Conservation (phyloP, 495 filamentous ascomycete species). For the Aspergillus carlsbadensis region DNA sequence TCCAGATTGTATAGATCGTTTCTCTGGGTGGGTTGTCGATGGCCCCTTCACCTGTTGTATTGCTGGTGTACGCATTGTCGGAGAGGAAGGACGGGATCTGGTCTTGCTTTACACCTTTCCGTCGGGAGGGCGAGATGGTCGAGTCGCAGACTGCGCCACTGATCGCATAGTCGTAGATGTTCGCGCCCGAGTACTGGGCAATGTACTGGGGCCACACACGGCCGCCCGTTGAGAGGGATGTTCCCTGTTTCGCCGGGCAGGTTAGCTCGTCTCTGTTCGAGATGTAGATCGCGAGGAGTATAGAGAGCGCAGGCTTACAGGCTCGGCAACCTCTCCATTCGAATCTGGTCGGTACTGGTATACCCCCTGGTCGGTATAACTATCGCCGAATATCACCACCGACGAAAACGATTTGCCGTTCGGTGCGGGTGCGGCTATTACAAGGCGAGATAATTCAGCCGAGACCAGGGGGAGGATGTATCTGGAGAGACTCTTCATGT, state of each 20-base stretch:
- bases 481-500: too few relatives aligned
- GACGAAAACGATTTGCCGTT: too few relatives aligned
- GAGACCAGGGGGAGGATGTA: too few relatives aligned
- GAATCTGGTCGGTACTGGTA: too few relatives aligned
- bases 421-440: too few relatives aligned
- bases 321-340: too few relatives aligned
- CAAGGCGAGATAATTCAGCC: too few relatives aligned
- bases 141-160: slow-evolving; percentile 60
- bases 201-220: slow-evolving; percentile 64
- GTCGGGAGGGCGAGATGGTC: slow-evolving; percentile 56
- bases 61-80: slow-evolving; percentile 45
- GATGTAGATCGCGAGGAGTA: too few relatives aligned
- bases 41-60: slow-evolving; percentile 44
- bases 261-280: too few relatives aligned
- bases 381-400: slow-evolving; percentile 64
- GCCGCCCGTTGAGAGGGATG: slow-evolving; percentile 49
- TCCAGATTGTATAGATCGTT: slow-evolving; percentile 71
- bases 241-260: too few relatives aligned
- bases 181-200: slow-evolving; percentile 49
- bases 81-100: slow-evolving; percentile 54
- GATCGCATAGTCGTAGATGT: slow-evolving; percentile 69
- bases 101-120: slow-evolving; percentile 51
- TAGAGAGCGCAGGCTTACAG: too few relatives aligned
- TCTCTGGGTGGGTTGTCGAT: slow-evolving; percentile 47
- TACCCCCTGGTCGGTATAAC: slow-evolving; percentile 65